Conservation (phyloP, 495 filamentous ascomycete species). For the Xylaria curta region DNA sequence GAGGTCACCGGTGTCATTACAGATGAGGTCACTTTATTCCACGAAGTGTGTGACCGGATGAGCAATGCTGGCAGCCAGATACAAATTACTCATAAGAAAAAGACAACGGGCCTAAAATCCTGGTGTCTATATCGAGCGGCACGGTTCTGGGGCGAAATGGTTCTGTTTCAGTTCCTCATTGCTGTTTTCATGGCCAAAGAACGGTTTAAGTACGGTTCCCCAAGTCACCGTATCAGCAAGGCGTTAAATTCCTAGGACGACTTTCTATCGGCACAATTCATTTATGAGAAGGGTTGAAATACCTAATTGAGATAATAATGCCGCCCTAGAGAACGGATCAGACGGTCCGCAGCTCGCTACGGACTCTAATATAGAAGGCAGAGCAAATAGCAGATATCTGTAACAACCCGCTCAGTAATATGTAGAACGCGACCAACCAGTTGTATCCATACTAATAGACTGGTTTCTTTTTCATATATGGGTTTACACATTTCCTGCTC, state of each 20-base stretch:
- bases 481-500: neutral
- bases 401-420: neutral
- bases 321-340: neutral
- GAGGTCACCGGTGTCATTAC: conserved; percentile 62
- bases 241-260: conserved; percentile 1
- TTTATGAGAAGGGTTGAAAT: neutral
- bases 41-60: conserved; percentile 46
- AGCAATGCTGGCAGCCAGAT: neutral
- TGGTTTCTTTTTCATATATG: neutral
- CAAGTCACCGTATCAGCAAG: conserved; percentile 15
- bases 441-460: neutral
- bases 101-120: neutral
- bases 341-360: neutral
- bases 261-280: neutral
- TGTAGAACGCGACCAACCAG: neutral
- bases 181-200: neutral
- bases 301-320: neutral
- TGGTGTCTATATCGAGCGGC: conserved; percentile 2
- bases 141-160: conserved; percentile 18
- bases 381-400: neutral
- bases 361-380: neutral
- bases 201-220: conserved; percentile 9
- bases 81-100: neutral
- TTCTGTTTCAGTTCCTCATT: conserved; percentile 10
- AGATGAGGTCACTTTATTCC: conserved; percentile 57